These are phyloP conservation scores for Eucalyptus polybractea DNA, from an alignment of 345 rosid genomes.

Conservation along the genomic window DNA sequence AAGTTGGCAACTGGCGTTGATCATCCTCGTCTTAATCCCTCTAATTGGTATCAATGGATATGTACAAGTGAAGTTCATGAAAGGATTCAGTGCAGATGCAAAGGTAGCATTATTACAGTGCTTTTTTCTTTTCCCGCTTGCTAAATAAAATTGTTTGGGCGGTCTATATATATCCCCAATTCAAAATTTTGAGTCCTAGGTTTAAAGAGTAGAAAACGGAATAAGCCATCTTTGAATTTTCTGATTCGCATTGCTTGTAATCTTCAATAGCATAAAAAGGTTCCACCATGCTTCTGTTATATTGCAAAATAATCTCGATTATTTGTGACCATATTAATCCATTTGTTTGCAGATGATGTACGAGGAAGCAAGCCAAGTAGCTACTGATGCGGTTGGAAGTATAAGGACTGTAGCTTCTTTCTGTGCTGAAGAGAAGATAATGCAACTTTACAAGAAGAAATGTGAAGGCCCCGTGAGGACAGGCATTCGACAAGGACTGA, in stretches of 20 bases:
- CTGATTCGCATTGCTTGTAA: background rate
- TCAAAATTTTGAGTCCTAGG: background rate
- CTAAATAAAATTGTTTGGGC: background rate
- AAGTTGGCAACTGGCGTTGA: slow-evolving; percentile 58
- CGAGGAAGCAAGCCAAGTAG: slow-evolving; percentile 93
- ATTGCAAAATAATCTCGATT: background rate
- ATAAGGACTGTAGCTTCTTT: slow-evolving; percentile 87
- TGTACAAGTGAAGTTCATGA: slow-evolving; percentile 47
- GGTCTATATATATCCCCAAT: background rate
- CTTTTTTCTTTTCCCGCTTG: background rate
- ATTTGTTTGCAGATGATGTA: slow-evolving; percentile 51
- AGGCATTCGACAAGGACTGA: slow-evolving; percentile 63
- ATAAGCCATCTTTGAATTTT: background rate
- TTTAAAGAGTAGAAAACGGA: background rate
- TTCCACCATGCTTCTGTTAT: background rate
- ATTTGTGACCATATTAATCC: background rate
- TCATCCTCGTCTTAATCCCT: slow-evolving; percentile 55
- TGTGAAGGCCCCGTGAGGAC: slow-evolving; percentile 71
- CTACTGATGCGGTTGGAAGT: slow-evolving; percentile 80
- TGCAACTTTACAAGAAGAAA: slow-evolving; percentile 57
- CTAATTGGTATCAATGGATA: slow-evolving; percentile 50
- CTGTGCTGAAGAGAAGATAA: slow-evolving; percentile 79
- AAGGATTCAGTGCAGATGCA: slow-evolving; percentile 74
- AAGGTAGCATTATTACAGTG: slow-evolving; percentile 27
- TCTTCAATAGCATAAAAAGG: background rate